These are phyloP conservation scores for Pseudozyma pruni DNA, from an alignment of 1,284 basidiomycete genomes.

Conservation along the genomic window DNA sequence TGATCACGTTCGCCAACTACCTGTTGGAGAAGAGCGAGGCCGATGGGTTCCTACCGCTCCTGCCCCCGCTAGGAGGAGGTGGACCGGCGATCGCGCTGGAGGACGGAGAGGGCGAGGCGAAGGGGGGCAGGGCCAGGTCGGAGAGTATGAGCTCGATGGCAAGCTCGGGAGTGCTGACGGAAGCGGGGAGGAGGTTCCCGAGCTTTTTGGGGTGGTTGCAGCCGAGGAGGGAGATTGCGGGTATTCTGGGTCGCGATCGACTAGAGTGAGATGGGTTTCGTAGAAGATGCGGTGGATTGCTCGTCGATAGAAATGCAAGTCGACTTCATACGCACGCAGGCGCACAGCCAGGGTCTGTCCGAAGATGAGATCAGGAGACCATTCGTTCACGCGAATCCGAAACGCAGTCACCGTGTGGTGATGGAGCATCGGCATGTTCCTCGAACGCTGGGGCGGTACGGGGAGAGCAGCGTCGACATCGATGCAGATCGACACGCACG, in stretches of 20 bases:
- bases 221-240: constrained; percentile 60
- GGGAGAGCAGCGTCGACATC: too few relatives aligned
- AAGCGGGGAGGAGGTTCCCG: constrained; percentile 46
- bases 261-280: constrained; percentile 56
- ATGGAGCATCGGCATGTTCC: too few relatives aligned
- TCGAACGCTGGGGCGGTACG: too few relatives aligned
- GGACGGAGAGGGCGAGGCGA: not conserved
- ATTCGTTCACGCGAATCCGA: too few relatives aligned
- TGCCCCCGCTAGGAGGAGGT: constrained; percentile 27
- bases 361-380: too few relatives aligned
- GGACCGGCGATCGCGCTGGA: constrained; percentile 23
- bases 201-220: constrained; percentile 63
- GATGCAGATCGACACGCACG: not conserved
- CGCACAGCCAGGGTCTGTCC: too few relatives aligned
- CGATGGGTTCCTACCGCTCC: constrained; percentile 33
- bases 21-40: constrained; percentile 78
- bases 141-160: constrained; percentile 32
- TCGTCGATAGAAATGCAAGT: too few relatives aligned
- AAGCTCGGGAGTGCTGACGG: constrained; percentile 14
- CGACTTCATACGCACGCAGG: too few relatives aligned
- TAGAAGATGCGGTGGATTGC: too few relatives aligned
- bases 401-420: too few relatives aligned
- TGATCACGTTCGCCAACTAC: constrained; percentile 96
- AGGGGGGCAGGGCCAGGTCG: constrained; percentile 8
- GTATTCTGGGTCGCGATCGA: constrained; percentile 46